Evolutionary conservation across 148 eudicot species (phyloP), one percentile per base, ranked within the genome.

Genomic region (Dysphania ambrosioides): DNA sequence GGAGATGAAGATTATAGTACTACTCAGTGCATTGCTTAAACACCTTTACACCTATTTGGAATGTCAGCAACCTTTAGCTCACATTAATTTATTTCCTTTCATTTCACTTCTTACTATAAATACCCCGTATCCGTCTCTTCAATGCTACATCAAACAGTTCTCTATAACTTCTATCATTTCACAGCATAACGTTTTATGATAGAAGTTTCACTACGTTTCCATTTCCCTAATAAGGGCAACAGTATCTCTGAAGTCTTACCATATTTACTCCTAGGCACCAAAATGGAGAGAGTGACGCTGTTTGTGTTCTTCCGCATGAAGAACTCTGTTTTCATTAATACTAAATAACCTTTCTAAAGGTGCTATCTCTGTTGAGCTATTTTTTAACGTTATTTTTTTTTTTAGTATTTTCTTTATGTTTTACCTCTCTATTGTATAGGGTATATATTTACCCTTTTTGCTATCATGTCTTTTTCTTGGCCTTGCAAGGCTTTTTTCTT

Each of bases 401-500:
- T 5, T 34, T 55, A 58, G 41, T 8, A 1, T 38, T 57, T 41
- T 15, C 10, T 16, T 36, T 61, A 27, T 38, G 21, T 70, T 23
- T n/a, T 47, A 7, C 31, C 27, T 34, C 23, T 63, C 9, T n/a
- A n/a, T 35, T 0, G 29, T 42, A 10, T 7, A n/a, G 42, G 7
- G 26, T 29, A 73, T 19, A 21, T 8, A 6, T 18, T 19, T 40
- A 10, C 27, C 12, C 19, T 12, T 31, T n/a, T 69, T 51, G 2
- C 4, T 18, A 0, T 59, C 31, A 18, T n/a, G 2, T 78, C 0
- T 74, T 76, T 84, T 88, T 88, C 91, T 88, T 88, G 91, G 86
- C 87, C 91, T 88, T 88, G 91, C 91, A 88, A 86, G 91, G 77
- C 81, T 77, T 68, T 38, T 13, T 6, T n/a, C n/a, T n/a, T n/a